These are phyloP conservation scores for Colletotrichum sidae DNA, from an alignment of 2,329 filamentous ascomycete genomes.

Conservation along the genomic window DNA sequence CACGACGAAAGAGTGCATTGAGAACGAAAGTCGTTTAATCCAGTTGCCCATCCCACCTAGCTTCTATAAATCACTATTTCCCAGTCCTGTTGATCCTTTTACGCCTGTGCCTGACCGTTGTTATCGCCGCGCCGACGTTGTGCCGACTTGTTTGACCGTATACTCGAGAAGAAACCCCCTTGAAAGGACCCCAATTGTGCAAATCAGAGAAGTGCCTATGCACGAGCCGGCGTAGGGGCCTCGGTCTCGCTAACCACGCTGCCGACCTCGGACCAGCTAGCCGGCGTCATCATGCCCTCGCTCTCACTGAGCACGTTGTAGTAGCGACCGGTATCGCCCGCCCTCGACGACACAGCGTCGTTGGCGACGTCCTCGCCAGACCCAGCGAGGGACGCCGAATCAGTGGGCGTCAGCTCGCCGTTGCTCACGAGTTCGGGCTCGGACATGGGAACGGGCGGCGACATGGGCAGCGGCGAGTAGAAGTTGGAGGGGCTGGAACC, in stretches of 20 bases:
- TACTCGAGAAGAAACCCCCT: conserved; percentile 3
- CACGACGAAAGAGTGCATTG: neutral
- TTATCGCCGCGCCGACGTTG: neutral
- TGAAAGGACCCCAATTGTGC: neutral
- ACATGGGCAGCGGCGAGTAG: conserved; percentile 70
- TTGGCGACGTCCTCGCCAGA: conserved; percentile 61
- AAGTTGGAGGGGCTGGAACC: conserved; percentile 62
- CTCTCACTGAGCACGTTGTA: conserved; percentile 71
- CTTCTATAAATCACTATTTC: conserved; percentile 27
- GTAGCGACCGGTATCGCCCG: conserved; percentile 51
- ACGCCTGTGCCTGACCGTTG: conserved; percentile 19
- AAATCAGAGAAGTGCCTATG: conserved; percentile 35
- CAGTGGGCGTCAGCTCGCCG: conserved; percentile 69
- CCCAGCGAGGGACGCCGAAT: conserved; percentile 66
- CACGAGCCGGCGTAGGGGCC: conserved; percentile 46
- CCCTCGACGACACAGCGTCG: conserved; percentile 53
- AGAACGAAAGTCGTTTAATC: neutral
- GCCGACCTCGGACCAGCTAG: conserved; percentile 74
- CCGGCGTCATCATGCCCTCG: conserved; percentile 69
- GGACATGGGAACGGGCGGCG: conserved; percentile 61
- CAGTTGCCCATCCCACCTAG: conserved; percentile 16
- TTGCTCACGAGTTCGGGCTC: conserved; percentile 65
- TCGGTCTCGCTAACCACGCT: conserved; percentile 71
- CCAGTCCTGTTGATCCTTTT: conserved; percentile 32
- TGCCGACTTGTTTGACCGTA: conserved; percentile 1